Conservation (phyloP, 1,284 basidiomycete genomes). For the Anthracocystis setariae region DNA sequence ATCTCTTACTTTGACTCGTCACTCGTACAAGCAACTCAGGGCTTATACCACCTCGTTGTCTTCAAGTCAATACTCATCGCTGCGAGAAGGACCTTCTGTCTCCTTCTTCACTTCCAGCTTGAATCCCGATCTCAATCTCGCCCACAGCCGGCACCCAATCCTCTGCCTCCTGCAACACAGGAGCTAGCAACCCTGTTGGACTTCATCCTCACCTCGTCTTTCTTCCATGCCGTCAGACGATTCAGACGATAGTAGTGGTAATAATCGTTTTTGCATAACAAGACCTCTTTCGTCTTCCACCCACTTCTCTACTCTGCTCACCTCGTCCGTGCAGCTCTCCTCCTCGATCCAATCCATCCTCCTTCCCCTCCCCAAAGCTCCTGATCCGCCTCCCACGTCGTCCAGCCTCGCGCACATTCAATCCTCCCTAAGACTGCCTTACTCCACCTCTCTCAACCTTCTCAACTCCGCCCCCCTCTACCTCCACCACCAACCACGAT, state of each 20-base stretch:
- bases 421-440: conserved; percentile 25
- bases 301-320: conserved; percentile 12
- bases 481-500: conserved; percentile 51
- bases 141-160: conserved; percentile 38
- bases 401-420: conserved; percentile 19
- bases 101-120: conserved; percentile 1
- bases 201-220: conserved; percentile 30
- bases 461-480: conserved; percentile 49
- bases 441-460: conserved; percentile 30
- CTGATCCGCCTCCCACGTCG: conserved; percentile 43
- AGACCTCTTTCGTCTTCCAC: conserved; percentile 5
- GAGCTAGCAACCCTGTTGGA: conserved; percentile 53
- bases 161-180: conserved; percentile 40
- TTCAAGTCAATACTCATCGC: not conserved
- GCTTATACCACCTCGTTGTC: not conserved
- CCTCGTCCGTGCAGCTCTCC: conserved; percentile 7
- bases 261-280: conserved; percentile 38
- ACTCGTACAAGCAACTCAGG: not conserved
- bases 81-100: not conserved
- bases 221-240: conserved; percentile 58
- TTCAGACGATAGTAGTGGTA: conserved; percentile 59
- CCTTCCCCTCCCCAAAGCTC: conserved; percentile 46
- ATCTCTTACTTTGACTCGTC: not conserved
- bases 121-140: not conserved
- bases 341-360: conserved; percentile 36